Evolutionary conservation across 192 early-diverging fungal species (phyloP).

Genomic region (Linnemannia zychae): DNA sequence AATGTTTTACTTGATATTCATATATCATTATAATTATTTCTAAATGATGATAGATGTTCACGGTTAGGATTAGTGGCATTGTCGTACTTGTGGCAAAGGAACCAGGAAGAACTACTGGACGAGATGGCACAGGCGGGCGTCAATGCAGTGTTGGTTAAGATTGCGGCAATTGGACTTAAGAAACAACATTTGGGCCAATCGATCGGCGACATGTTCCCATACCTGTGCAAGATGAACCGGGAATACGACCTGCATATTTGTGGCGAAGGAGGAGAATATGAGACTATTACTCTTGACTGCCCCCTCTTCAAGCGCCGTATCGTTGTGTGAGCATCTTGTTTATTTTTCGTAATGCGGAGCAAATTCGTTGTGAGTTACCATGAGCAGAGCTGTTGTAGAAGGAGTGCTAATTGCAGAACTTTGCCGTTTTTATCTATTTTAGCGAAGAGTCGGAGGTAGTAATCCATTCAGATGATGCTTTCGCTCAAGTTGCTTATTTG

Average conservation of each 20-base stretch:
- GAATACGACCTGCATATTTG: conserved; percentile 90
- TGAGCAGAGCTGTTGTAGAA: background rate
- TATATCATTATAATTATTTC: background rate
- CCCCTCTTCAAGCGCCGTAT: conserved; percentile 91
- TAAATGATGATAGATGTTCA: conserved; percentile 69
- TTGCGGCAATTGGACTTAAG: conserved; percentile 89
- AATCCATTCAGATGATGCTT: conserved; percentile 84
- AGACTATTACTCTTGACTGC: conserved; percentile 93
- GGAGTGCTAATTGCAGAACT: background rate
- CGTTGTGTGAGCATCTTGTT: conserved; percentile 77
- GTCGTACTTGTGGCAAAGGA: conserved; percentile 91
- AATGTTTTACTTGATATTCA: background rate
- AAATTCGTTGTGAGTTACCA: background rate
- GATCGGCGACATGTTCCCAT: conserved; percentile 82
- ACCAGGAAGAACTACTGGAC: conserved; percentile 84
- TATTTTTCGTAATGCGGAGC: background rate
- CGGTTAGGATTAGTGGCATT: conserved; percentile 88
- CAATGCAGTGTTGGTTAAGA: conserved; percentile 91
- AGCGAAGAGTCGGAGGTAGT: conserved; percentile 82
- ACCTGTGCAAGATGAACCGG: conserved; percentile 77
- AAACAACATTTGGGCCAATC: conserved; percentile 81
- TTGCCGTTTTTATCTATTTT: conserved; percentile 2
- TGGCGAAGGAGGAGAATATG: conserved; percentile 99
- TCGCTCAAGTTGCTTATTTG: conserved; percentile 89
- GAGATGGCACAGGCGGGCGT: conserved; percentile 89